A percentile compares a stretch with the other conserved stretches of the same genome.
These are phyloP conservation scores for Sabuloglossum arenarium DNA, from an alignment of 495 filamentous ascomycete species.

Conservation along the genomic window DNA sequence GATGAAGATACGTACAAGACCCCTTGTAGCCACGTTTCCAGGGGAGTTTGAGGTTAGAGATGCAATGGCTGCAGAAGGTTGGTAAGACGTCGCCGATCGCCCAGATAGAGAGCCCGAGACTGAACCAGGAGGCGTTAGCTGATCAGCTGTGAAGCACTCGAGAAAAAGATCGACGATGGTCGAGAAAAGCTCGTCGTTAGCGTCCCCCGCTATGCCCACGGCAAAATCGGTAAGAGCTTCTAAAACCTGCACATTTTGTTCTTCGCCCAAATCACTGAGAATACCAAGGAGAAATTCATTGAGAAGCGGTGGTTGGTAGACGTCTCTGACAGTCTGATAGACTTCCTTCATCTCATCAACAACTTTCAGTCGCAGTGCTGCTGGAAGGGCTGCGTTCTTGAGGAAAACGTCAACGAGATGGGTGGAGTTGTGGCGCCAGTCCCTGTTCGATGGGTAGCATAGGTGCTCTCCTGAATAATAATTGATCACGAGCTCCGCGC, in stretches of 20 bases:
- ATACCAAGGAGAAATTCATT: slow-evolving; percentile 23
- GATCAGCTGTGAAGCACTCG: slow-evolving; percentile 5
- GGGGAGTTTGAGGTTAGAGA: background rate
- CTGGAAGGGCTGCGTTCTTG: slow-evolving; percentile 35
- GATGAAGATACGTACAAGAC: slow-evolving; percentile 39
- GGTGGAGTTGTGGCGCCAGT: slow-evolving; percentile 44
- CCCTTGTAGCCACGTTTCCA: slow-evolving; percentile 9
- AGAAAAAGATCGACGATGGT: slow-evolving; percentile 28
- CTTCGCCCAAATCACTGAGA: slow-evolving; percentile 21
- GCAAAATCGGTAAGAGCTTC: slow-evolving; percentile 29
- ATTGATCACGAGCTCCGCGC: slow-evolving; percentile 33
- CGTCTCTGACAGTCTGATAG: slow-evolving; percentile 25
- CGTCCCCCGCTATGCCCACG: slow-evolving; percentile 25
- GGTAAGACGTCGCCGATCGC: background rate
- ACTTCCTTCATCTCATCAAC: slow-evolving; percentile 44
- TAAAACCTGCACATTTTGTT: slow-evolving; percentile 30
- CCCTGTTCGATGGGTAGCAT: slow-evolving; percentile 46
- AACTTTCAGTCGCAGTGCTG: slow-evolving; percentile 38
- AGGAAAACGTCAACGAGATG: slow-evolving; percentile 46
- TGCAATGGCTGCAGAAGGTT: background rate
- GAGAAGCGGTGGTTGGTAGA: slow-evolving; percentile 21
- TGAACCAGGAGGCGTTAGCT: background rate
- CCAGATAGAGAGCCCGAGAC: background rate
- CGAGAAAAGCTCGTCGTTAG: slow-evolving; percentile 28
- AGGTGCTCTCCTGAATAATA: slow-evolving; percentile 38